Conservation (phyloP, 495 filamentous ascomycete genomes). For the Clohesyomyces aquaticus region DNA sequence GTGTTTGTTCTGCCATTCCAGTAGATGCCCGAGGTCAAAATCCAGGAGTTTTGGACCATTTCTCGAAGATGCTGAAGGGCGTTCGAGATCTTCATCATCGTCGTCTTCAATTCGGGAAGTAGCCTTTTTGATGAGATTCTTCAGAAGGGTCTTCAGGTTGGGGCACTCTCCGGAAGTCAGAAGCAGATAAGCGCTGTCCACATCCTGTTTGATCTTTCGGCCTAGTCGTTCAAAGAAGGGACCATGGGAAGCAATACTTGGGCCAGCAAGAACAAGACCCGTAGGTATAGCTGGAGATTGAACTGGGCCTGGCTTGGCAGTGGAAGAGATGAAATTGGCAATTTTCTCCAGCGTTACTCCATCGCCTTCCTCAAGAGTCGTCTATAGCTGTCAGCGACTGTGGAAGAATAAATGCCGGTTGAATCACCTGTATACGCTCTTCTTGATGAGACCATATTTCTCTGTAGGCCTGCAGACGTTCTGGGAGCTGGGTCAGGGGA, state of each 20-base stretch:
- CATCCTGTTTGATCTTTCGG: conserved; percentile 54
- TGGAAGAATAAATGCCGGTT: conserved; percentile 5
- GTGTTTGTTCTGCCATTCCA: conserved; percentile 63
- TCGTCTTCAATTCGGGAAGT: conserved; percentile 57
- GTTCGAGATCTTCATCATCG: conserved; percentile 50
- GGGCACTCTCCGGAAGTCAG: conserved; percentile 76
- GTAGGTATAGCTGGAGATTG: conserved; percentile 64
- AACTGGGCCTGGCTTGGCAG: conserved; percentile 44
- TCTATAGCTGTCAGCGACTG: conserved; percentile 46
- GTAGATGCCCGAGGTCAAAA: conserved; percentile 86
- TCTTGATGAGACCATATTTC: conserved; percentile 70
- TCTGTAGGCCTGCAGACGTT: conserved; percentile 66
- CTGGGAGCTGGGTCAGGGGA: conserved; percentile 41
- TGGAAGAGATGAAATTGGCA: conserved; percentile 60
- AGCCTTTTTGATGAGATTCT: conserved; percentile 76
- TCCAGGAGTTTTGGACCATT: conserved; percentile 76
- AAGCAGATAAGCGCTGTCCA: conserved; percentile 60
- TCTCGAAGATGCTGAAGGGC: conserved; percentile 12
- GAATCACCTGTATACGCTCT: conserved; percentile 65
- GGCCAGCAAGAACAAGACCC: conserved; percentile 80
- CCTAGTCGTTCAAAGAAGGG: conserved; percentile 72
- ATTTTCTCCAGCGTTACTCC: conserved; percentile 64
- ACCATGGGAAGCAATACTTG: conserved; percentile 79
- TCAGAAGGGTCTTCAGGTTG: conserved; percentile 82
- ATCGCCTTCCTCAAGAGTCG: conserved; percentile 67